Base-by-base conservation (phyloP, 2,329 filamentous ascomycete species). In the Phialocephala subalpina region DNA sequence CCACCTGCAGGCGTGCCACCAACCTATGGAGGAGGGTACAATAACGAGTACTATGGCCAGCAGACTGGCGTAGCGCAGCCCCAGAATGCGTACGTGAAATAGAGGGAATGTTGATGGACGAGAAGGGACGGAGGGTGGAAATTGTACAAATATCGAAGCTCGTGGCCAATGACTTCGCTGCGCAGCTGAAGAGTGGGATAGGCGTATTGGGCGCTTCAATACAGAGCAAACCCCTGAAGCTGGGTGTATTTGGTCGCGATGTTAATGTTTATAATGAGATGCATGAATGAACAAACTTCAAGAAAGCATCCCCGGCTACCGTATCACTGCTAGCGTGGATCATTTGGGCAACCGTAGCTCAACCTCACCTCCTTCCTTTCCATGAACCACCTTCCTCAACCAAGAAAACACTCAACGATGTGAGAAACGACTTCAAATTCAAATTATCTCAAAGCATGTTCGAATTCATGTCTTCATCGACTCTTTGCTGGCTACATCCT, bases 1-100 rank as follows among this genome's bases (percentile, higher is more conserved):
- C 3, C 58, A 11, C 58, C 58, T 20, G 25, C 58, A 12, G 58
- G 58, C 8, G n/a, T 20, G 2, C 58, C 58, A 35, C 58, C 58
- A 11, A 49, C 20, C 14, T 47, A 49, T 35, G 58, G 27, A 14
- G 40, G 33, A 27, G 25, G 25, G 16, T 27, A 27, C 18, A n/a
- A 27, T 1, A 64, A 64, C 6, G 61, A 33, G 4, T 73, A 73
- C 59, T 66, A 70, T 52, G 68, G 66, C 6, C 59, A 67, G 58
- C 64, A 65, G 42, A 56, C 62, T 57, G 70, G 67, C 1, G 61
- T 70, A n/a, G 63, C 70, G 29, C 67, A 68, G 45, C 71, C 71
- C 35, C 40, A 62, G 56, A 61, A 62, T 52, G 64, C 61, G 11
- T 70, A 71, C 63, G 40, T 63, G 18, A 63, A 63, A 29, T 63